Percentiles rank a stretch among this genome's conserved stretches.
phyloP scores from a whole-genome alignment of 768 basidiomycete species.

The Kwoniella heveanensis region DNA sequence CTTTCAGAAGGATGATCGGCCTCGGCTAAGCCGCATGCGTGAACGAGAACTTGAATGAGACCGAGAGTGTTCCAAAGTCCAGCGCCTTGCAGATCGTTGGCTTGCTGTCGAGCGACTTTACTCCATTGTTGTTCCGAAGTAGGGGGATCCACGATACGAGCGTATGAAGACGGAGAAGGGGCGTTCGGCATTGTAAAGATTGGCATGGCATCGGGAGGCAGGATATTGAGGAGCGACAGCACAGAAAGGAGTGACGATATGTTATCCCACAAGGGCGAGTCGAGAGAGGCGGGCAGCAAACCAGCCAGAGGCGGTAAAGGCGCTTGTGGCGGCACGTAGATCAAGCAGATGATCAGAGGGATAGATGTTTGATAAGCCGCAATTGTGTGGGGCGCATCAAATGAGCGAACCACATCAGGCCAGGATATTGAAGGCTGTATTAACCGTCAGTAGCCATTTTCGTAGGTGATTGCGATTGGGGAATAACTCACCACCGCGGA shows the following conservation, averaged over 20 bases:
- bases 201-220: constrained; percentile 88
- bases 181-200: constrained; percentile 75
- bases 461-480: too few relatives aligned
- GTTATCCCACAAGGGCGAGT: constrained; percentile 69
- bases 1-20: constrained; percentile 29
- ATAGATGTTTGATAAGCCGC: constrained; percentile 86
- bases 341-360: constrained; percentile 83
- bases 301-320: constrained; percentile 58
- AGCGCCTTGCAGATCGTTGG: constrained; percentile 78
- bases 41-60: constrained; percentile 81
- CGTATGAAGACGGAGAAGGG: constrained; percentile 33
- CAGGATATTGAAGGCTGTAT: constrained; percentile 64
- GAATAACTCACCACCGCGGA: constrained; percentile 41
- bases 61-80: constrained; percentile 95
- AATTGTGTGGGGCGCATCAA: constrained; percentile 79
- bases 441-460: neutral
- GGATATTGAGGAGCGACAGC: constrained; percentile 81
- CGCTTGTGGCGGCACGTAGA: constrained; percentile 78
- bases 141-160: constrained; percentile 47
- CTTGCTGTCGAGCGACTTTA: constrained; percentile 77
- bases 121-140: constrained; percentile 28
- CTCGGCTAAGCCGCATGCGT: constrained; percentile 58
- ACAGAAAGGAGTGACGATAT: constrained; percentile 81
- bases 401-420: constrained; percentile 78
- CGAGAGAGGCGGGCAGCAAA: constrained; percentile 48